Evolutionary conservation across 2,329 filamentous ascomycete genomes (phyloP).

Genomic region (Ascochyta pisi): DNA sequence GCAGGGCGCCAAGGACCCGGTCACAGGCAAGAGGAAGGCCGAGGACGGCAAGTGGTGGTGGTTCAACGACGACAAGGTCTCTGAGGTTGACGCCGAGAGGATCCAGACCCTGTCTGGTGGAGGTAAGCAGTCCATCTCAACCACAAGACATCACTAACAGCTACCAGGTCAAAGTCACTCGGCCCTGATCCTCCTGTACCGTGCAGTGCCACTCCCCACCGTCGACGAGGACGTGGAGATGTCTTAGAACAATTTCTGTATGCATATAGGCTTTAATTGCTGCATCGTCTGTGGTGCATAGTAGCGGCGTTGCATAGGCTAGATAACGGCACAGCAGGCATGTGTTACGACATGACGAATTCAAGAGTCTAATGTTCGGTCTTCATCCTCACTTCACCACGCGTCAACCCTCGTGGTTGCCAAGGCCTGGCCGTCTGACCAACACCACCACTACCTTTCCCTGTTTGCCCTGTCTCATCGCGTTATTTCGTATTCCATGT

Average conservation of each 20-base stretch:
- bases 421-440: constrained; percentile 4
- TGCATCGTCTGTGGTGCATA: constrained; percentile 22
- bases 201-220: constrained; percentile 72
- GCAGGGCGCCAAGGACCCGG: constrained; percentile 72
- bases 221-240: constrained; percentile 56
- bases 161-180: constrained; percentile 73
- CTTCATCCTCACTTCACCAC: constrained; percentile 29
- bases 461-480: too few relatives aligned
- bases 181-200: constrained; percentile 80
- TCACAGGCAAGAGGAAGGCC: constrained; percentile 76
- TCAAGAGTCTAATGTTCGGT: constrained; percentile 11
- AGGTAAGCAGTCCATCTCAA: constrained; percentile 59
- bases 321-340: constrained; percentile 26
- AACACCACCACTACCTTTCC: background rate
- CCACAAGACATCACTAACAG: constrained; percentile 24
- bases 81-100: constrained; percentile 88
- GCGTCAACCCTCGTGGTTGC: constrained; percentile 19
- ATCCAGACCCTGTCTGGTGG: constrained; percentile 90
- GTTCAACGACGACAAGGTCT: constrained; percentile 99
- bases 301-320: constrained; percentile 41
- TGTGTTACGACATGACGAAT: constrained; percentile 29
- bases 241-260: constrained; percentile 24
- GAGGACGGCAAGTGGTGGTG: constrained; percentile 99
- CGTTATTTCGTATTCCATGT: constrained; percentile 9
- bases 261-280: constrained; percentile 21